Evolutionary conservation across 306 rosid species (phyloP).

Genomic region (Prunus kanzakura): DNA sequence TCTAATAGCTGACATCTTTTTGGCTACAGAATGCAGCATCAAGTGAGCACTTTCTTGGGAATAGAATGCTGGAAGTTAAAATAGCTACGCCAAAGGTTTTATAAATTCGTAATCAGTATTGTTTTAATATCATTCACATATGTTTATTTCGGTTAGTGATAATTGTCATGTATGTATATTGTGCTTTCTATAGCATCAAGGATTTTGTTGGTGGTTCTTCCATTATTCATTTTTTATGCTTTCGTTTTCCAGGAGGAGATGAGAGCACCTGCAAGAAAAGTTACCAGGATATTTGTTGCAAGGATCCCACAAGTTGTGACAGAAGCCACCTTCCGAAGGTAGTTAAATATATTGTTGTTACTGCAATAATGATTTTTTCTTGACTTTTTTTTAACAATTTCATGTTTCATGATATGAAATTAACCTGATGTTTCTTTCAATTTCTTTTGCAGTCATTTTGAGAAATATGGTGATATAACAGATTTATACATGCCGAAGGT

Average conservation of each 20-base stretch:
- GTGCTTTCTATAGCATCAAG: neutral
- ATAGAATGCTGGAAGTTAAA: slow-evolving; percentile 92
- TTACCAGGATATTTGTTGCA: slow-evolving; percentile 90
- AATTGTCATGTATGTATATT: neutral
- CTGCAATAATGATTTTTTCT: neutral
- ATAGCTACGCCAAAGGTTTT: slow-evolving; percentile 96
- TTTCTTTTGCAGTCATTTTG: slow-evolving; percentile 76
- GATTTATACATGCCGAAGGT: slow-evolving; percentile 99
- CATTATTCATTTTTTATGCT: neutral
- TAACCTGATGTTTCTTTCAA: slow-evolving; percentile 1
- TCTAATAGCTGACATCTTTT: slow-evolving; percentile 10
- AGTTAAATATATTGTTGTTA: slow-evolving; percentile 24
- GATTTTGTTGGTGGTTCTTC: neutral
- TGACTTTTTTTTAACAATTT: neutral
- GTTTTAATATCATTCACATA: neutral
- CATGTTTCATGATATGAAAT: slow-evolving; percentile 5
- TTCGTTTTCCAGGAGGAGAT: slow-evolving; percentile 79
- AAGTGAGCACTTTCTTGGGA: slow-evolving; percentile 83
- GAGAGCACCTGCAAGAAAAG: slow-evolving; percentile 85
- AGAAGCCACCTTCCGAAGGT: slow-evolving; percentile 83
- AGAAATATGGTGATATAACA: slow-evolving; percentile 94
- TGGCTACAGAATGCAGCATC: slow-evolving; percentile 64
- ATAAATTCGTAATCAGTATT: neutral
- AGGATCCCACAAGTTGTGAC: slow-evolving; percentile 90
- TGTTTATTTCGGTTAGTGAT: neutral